These are phyloP conservation scores for Globisporangium acanthophoron DNA, from an alignment of 352 stramenopile genomes.

Conservation along the genomic window DNA sequence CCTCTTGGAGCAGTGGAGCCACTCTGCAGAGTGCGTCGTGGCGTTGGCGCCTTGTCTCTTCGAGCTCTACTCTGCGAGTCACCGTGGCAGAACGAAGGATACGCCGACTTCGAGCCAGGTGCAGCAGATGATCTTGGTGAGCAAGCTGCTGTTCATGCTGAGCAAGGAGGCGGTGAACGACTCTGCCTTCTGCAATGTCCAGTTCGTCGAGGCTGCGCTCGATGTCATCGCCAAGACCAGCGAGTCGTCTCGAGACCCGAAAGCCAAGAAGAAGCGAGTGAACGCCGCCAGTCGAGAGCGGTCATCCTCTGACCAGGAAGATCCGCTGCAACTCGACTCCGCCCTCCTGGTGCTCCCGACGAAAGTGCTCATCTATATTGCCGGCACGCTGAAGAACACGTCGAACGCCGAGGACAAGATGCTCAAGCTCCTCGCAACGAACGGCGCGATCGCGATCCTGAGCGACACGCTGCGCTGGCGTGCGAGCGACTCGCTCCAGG, in stretches of 20 bases:
- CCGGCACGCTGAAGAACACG: slow-evolving; percentile 70
- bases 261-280: background rate
- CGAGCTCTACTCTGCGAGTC: slow-evolving; percentile 22
- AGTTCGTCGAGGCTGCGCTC: slow-evolving; percentile 57
- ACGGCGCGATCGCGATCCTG: slow-evolving; percentile 51
- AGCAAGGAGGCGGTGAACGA: slow-evolving; percentile 73
- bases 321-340: background rate
- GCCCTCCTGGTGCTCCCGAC: slow-evolving; percentile 14
- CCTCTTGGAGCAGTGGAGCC: slow-evolving; percentile 28
- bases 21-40: slow-evolving; percentile 26
- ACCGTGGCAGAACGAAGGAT: background rate
- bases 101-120: background rate
- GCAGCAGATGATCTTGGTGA: slow-evolving; percentile 24
- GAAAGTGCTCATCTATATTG: slow-evolving; percentile 60
- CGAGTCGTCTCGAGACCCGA: slow-evolving; percentile 2
- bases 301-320: background rate
- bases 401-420: slow-evolving; percentile 55
- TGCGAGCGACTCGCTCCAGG: slow-evolving; percentile 5
- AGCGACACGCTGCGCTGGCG: slow-evolving; percentile 50
- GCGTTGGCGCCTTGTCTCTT: slow-evolving; percentile 35
- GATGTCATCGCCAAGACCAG: slow-evolving; percentile 22
- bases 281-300: background rate
- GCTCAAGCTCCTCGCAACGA: slow-evolving; percentile 52
- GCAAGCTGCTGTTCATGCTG: slow-evolving; percentile 65
- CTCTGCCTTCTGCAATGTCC: slow-evolving; percentile 50